Percentiles rank a stretch among this genome's conserved stretches.
Evolutionary conservation across 2,329 filamentous ascomycete species (phyloP).

Genomic region (Monosporascus sp.): DNA sequence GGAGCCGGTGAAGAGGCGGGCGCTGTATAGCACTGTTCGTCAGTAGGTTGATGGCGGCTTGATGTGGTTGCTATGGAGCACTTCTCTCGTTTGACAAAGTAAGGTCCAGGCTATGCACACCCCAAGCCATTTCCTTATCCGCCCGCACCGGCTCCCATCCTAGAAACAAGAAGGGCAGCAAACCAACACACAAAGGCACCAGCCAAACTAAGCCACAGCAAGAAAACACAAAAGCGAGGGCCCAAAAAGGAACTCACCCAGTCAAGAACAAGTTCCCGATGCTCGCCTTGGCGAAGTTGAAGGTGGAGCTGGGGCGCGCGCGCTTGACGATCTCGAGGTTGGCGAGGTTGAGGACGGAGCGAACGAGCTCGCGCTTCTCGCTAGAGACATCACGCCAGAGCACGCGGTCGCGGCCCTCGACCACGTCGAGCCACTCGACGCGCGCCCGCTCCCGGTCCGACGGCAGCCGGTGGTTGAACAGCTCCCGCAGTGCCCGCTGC

Average conservation of each 20-base stretch:
- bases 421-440: conserved; percentile 80
- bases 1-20: conserved; percentile 83
- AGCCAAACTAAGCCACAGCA: too few species aligned
- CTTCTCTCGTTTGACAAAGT: too few species aligned
- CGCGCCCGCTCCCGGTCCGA: conserved; percentile 55
- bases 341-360: conserved; percentile 69
- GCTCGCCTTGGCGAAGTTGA: conserved; percentile 72
- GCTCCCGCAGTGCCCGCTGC: conserved; percentile 66
- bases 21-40: conserved; percentile 29
- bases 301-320: conserved; percentile 64
- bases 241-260: conserved; percentile 39
- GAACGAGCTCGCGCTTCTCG: conserved; percentile 70
- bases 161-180: too few species aligned
- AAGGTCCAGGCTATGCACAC: too few species aligned
- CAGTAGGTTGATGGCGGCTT: background rate
- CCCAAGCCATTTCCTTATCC: too few species aligned
- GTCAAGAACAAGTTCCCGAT: conserved; percentile 78
- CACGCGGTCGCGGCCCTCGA: conserved; percentile 67
- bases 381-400: conserved; percentile 70
- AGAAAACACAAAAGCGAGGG: too few species aligned
- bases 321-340: conserved; percentile 77
- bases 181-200: too few species aligned
- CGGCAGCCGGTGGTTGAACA: conserved; percentile 85
- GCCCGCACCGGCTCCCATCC: too few species aligned
- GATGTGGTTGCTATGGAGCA: too few species aligned